Percentiles rank a stretch among this genome's conserved stretches.
phyloP scores from a whole-genome alignment of 78 protist genomes.

The Dictyostelium intermedium region DNA sequence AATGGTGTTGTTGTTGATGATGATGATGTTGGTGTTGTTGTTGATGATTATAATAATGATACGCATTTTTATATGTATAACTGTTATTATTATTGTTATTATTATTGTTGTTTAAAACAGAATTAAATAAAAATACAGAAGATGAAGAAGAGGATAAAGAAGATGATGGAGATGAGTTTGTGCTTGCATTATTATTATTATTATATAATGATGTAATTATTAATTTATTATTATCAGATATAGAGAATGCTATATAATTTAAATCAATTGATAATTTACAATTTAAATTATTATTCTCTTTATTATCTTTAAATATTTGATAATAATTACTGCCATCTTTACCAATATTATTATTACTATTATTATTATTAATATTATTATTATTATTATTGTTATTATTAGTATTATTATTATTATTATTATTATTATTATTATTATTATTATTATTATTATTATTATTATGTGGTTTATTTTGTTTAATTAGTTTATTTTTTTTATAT shows the following conservation, averaged over 20 bases:
- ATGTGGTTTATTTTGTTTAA: neutral
- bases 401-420: neutral
- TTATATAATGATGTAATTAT: slow-evolving; percentile 1
- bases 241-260: neutral
- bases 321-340: neutral
- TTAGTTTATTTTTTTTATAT: neutral
- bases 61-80: neutral
- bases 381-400: no score
- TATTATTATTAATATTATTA: no score
- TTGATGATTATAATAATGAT: neutral
- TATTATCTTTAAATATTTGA: slow-evolving; percentile 5
- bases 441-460: neutral
- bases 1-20: neutral
- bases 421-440: neutral
- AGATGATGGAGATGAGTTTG: slow-evolving; percentile 3
- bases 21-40: neutral
- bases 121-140: neutral
- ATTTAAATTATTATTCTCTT: neutral
- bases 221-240: neutral
- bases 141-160: slow-evolving; percentile 2
- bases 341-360: neutral
- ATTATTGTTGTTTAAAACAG: neutral
- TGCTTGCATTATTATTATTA: neutral
- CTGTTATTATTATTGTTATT: neutral
- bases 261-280: slow-evolving; percentile 5